Conservation (phyloP, 495 filamentous ascomycete genomes). For the Lepraria neglecta region DNA sequence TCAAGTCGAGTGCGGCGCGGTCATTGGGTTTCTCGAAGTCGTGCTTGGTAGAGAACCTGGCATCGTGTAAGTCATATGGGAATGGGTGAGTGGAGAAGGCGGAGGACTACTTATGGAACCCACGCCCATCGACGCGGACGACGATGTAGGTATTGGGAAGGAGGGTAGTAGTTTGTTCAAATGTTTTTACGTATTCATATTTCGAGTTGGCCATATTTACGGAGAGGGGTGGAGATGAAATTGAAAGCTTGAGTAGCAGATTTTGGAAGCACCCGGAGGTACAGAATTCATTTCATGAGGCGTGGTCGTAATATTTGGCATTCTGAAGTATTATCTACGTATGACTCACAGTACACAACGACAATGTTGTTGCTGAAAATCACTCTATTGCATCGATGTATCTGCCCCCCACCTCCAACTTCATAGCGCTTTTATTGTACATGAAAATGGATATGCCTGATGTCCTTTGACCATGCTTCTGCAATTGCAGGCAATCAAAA, state of each 20-base stretch:
- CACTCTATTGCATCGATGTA: neutral
- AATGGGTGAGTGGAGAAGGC: neutral
- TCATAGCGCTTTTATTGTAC: slow-evolving; percentile 9
- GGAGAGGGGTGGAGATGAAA: neutral
- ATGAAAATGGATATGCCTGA: neutral
- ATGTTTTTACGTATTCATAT: slow-evolving; percentile 88
- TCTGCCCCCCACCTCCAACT: neutral
- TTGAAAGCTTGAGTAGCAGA: neutral
- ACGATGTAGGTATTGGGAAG: slow-evolving; percentile 92
- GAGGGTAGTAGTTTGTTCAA: slow-evolving; percentile 73
- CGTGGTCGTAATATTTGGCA: neutral
- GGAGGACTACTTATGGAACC: slow-evolving; percentile 71
- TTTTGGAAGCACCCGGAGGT: no score
- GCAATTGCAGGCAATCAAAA: neutral
- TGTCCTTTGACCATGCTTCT: neutral
- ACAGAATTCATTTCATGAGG: neutral
- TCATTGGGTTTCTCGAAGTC: slow-evolving; percentile 89
- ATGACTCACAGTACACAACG: slow-evolving; percentile 2
- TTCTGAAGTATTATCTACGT: neutral
- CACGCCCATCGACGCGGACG: slow-evolving; percentile 83
- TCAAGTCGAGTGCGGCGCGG: slow-evolving; percentile 74
- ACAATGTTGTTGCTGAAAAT: neutral
- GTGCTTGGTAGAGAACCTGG: slow-evolving; percentile 73
- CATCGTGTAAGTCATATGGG: neutral
- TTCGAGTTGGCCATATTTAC: slow-evolving; percentile 58